These are phyloP conservation scores for Sporopachydermia quercuum DNA, from an alignment of 805 yeast genomes.

Conservation along the genomic window DNA sequence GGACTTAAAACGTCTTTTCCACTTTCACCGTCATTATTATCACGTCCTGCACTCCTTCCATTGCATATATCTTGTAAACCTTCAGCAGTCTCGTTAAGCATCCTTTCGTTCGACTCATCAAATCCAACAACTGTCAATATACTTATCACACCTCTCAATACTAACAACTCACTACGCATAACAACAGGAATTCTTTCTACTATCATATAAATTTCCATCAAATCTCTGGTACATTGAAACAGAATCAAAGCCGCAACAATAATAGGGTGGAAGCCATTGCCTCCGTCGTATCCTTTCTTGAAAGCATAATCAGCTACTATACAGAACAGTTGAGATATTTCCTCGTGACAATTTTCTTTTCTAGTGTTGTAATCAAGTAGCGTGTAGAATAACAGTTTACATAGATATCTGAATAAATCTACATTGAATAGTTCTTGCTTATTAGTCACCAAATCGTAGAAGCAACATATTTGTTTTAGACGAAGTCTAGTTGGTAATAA, in stretches of 20 bases:
- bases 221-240: background rate
- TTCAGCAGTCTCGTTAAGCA: background rate
- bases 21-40: too few species aligned
- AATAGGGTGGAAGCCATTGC: background rate
- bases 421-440: background rate
- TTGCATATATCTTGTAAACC: background rate
- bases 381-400: background rate
- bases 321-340: background rate
- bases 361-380: background rate
- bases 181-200: background rate
- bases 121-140: background rate
- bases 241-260: constrained; percentile 1
- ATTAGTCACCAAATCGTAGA: background rate
- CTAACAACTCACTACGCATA: background rate
- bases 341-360: background rate
- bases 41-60: background rate
- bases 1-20: too few species aligned
- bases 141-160: background rate
- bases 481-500: background rate
- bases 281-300: background rate
- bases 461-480: background rate
- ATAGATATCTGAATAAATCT: background rate
- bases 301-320: background rate
- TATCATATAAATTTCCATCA: background rate
- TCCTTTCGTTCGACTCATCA: background rate